Conservation (phyloP, 441 rosid genomes). For the Populus hybrid region DNA sequence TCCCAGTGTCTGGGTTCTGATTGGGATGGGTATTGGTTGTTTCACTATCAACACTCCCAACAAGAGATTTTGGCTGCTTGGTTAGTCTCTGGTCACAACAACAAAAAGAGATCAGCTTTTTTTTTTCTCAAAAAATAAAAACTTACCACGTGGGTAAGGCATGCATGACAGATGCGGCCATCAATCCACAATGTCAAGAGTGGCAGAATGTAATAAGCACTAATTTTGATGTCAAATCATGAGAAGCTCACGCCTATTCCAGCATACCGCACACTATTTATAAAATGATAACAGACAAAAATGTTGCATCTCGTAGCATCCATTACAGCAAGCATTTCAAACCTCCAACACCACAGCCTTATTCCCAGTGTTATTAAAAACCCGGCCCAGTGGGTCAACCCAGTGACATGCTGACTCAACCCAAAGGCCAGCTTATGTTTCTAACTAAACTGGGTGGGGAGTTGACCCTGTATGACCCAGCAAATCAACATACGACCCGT, state of each 20-base stretch:
- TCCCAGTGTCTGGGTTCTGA: conserved; percentile 33
- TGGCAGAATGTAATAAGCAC: neutral
- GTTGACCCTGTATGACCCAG: too few species aligned
- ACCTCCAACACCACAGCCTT: neutral
- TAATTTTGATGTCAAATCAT: neutral
- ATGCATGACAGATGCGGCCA: neutral
- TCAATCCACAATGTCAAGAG: neutral
- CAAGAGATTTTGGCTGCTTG: conserved; percentile 40
- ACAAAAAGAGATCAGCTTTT: neutral
- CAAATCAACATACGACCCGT: too few species aligned
- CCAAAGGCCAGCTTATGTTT: too few species aligned
- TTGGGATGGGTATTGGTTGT: conserved; percentile 31
- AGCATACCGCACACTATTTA: neutral
- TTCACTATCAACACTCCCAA: conserved; percentile 32
- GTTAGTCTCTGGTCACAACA: conserved; percentile 39
- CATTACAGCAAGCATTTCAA: neutral
- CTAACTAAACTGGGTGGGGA: too few species aligned
- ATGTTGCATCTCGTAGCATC: neutral
- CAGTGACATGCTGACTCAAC: too few species aligned
- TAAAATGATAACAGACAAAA: neutral
- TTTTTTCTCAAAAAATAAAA: neutral
- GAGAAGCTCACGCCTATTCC: neutral
- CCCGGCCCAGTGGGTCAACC: too few species aligned
- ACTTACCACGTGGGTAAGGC: neutral
- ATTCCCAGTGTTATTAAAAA: neutral